Evolutionary conservation across 257 asterid genomes (phyloP), one percentile per base, ranked within the genome.

Genomic region (Nicotiana paniculata): DNA sequence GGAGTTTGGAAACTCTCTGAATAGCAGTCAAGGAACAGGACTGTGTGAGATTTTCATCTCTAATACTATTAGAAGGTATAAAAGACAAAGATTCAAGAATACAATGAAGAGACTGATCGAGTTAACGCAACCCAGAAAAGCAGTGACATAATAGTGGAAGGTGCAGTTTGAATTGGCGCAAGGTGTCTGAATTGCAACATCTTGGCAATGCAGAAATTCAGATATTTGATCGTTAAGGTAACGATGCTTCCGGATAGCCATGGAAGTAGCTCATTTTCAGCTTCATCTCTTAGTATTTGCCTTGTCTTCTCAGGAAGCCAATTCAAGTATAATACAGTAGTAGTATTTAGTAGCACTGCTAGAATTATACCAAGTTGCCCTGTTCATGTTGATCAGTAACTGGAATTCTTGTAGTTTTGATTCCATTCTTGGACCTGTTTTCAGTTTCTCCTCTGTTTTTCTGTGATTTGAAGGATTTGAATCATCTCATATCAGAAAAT

Each of bases 171-270:
- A 77, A 65, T 48, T 53, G 79, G 82, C 21, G 79, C 81, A 1
- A 37, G 35, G 82, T 77, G 66, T 83, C 70, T 83, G 77, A 77
- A 33, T 13, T 77, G 82, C 37, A 83, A 16, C 66, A 64, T 33
- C 48, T 77, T 83, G 10, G 85, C 82, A 10, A 83, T 77, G 82
- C 64, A 77, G 85, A 83, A 77, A 66, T 83, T 83, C 70, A 83
- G 82, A 55, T 77, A 83, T 65, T 83, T 83, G 53, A 83, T 58
- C 9, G 11, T 32, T 37, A 64, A 65, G 33, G 72, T 83, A 70
- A 83, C 51, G 12, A 55, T 30, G 51, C 30, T 26, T 75, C 46
- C 24, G 28, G 46, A 75, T 5, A 75, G 26, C 43, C 26, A 2
- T 51, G 46, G 63, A 51, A 75, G 79, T 7, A 75, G 63, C 79